Percentiles rank a stretch among this genome's conserved stretches.
These are phyloP conservation scores for Meyerozyma sp. DNA, from an alignment of 1,139 yeast species.

Conservation along the genomic window DNA sequence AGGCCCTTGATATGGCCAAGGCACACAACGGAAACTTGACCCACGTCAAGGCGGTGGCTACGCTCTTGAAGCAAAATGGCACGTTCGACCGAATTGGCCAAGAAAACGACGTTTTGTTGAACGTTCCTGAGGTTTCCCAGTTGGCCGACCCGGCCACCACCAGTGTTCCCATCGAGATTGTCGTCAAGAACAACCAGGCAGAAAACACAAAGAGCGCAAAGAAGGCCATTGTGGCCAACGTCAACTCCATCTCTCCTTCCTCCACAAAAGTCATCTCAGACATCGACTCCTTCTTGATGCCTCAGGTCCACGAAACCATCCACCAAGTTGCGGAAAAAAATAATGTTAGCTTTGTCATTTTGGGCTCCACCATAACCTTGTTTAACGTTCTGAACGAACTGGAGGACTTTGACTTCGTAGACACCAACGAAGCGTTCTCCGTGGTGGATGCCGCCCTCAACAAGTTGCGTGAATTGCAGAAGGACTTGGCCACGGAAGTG, in stretches of 20 bases:
- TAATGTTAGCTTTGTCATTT: slow-evolving; percentile 53
- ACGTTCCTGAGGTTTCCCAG: slow-evolving; percentile 39
- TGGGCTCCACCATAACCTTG: slow-evolving; percentile 39
- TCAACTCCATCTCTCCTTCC: slow-evolving; percentile 69
- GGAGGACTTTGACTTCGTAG: slow-evolving; percentile 28
- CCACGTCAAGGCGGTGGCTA: slow-evolving; percentile 73
- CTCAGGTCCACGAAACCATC: slow-evolving; percentile 43
- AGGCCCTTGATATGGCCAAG: slow-evolving; percentile 71
- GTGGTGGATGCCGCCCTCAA: slow-evolving; percentile 48
- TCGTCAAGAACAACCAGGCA: slow-evolving; percentile 26
- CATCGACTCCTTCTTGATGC: slow-evolving; percentile 63
- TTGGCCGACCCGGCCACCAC: slow-evolving; percentile 15
- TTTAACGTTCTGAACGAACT: slow-evolving; percentile 20
- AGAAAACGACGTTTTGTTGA: slow-evolving; percentile 46
- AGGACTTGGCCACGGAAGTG: slow-evolving; percentile 46
- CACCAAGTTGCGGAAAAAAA: slow-evolving; percentile 42
- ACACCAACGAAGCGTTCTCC: slow-evolving; percentile 33
- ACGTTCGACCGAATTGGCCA: slow-evolving; percentile 42
- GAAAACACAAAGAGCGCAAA: slow-evolving; percentile 43
- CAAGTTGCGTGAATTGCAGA: slow-evolving; percentile 54
- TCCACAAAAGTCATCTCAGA: slow-evolving; percentile 56
- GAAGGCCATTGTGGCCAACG: slow-evolving; percentile 63
- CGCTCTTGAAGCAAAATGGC: slow-evolving; percentile 54
- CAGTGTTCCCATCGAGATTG: slow-evolving; percentile 39
- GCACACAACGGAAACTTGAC: slow-evolving; percentile 78